These are phyloP conservation scores for Mercurialis annua DNA, from an alignment of 345 rosid species.

Conservation along the genomic window DNA sequence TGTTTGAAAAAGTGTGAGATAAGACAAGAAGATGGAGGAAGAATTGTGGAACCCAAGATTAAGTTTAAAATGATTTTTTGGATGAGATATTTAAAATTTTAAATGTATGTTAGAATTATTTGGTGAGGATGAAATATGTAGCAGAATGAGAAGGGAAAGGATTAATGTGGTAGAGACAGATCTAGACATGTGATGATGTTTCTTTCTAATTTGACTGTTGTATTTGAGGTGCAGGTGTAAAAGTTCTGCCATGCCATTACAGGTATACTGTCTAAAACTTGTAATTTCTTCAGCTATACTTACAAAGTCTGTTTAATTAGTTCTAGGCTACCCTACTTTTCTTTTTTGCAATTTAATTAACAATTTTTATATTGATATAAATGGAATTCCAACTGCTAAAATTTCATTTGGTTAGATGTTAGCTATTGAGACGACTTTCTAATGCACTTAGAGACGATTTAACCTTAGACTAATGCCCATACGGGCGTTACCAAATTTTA, in stretches of 20 bases:
- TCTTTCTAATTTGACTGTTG: not conserved
- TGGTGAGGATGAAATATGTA: not conserved
- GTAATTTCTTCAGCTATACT: not conserved
- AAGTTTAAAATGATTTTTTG: too few species aligned
- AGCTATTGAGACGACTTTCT: too few species aligned
- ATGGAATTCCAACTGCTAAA: too few species aligned
- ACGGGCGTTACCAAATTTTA: too few species aligned
- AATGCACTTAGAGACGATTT: too few species aligned
- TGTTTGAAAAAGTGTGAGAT: constrained; percentile 11
- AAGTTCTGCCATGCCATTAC: not conserved
- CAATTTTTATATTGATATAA: too few species aligned
- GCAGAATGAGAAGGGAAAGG: not conserved
- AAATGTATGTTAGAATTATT: too few species aligned
- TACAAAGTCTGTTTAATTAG: too few species aligned
- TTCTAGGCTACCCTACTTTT: not conserved
- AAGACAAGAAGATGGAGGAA: constrained; percentile 32
- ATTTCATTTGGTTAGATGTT: too few species aligned
- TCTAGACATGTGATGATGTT: constrained; percentile 21
- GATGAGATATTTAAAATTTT: too few species aligned
- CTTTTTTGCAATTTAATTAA: not conserved
- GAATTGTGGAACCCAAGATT: constrained; percentile 31
- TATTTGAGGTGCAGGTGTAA: not conserved
- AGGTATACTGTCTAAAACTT: not conserved
- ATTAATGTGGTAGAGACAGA: constrained; percentile 18
- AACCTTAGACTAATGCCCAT: too few species aligned